Conservation (phyloP, 73 alveolate species). For the Tetrahymena borealis region DNA sequence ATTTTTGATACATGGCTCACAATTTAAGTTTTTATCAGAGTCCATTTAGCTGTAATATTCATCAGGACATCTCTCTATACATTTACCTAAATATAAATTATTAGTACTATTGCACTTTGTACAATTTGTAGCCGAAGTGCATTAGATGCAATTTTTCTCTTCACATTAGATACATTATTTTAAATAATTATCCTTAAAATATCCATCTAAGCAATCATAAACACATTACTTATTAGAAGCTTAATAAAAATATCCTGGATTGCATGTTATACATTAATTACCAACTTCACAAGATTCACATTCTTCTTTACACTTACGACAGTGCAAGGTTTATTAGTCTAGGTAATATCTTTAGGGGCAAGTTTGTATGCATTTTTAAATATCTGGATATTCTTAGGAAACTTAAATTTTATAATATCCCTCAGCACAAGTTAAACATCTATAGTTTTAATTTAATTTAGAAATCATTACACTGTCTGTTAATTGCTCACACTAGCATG, state of each 20-base stretch:
- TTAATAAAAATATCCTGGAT: background rate
- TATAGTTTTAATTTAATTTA: background rate
- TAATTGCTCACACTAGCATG: background rate
- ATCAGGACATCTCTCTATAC: background rate
- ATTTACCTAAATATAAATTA: background rate
- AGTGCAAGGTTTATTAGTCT: background rate
- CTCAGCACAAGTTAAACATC: background rate
- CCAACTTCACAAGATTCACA: background rate
- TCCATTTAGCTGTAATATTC: background rate
- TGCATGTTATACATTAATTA: background rate
- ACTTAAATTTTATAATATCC: background rate
- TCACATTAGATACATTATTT: background rate
- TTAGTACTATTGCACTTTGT: background rate
- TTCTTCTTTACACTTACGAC: background rate
- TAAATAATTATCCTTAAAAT: background rate
- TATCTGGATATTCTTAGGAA: background rate
- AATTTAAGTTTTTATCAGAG: no score
- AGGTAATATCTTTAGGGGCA: background rate
- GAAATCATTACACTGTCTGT: background rate
- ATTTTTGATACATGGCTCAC: no score
- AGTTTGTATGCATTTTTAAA: background rate
- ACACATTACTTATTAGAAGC: background rate
- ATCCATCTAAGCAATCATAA: background rate
- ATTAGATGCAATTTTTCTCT: background rate
- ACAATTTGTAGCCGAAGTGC: background rate